Base-by-base conservation (phyloP, 805 yeast species). In the Metschnikowia baotianmanensis region DNA sequence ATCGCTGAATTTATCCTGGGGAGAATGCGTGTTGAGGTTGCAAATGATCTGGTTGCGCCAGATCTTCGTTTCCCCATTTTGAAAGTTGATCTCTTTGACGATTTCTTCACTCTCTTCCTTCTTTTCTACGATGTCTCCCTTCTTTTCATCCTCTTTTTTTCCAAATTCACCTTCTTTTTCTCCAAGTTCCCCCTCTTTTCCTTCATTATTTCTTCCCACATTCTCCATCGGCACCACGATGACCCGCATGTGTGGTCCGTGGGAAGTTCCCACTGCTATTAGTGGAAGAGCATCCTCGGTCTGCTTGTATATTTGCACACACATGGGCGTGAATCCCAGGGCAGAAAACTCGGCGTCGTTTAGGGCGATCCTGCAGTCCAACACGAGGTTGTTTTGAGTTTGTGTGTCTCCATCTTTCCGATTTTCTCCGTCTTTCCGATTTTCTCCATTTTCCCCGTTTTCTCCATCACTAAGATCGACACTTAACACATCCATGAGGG, bases 301-400 rank as follows among this genome's bases (percentile, higher is more conserved):
- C 16, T n/a, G 18, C 4, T 43, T 16, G 21, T 42, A 48, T 11
- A 58, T 51, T 0, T 67, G 46, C 6, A 78, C 60, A 8, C 62
- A 50, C 70, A 77, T 69, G 11, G 86, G 82, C 13, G 81, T 72
- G 58, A 86, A 86, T 0, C 81, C 73, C 50, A 77, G 74, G 16
- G 78, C 72, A 6, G 82, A 72, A 48, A 83, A 86, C 51, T 83
- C 84, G 0, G 93, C 83, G 56, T 81, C 89, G 57, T 83, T 84
- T 34, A 84, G 61, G 0, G 91, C 81, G 5, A 85, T 56, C 3
- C 66, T 21, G 41, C 72, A 74, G 2, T 53, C 36, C 2, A 78
- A 36, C 10, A 44, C 40, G 18, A 51, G 15, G 17, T 45, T 12
- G 13, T 25, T 25, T 15, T 67, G 35, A 5, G 13, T 31, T n/a